Evolutionary conservation across 2,329 filamentous ascomycete genomes (phyloP).

Genomic region (Dactylonectria estremocensis): DNA sequence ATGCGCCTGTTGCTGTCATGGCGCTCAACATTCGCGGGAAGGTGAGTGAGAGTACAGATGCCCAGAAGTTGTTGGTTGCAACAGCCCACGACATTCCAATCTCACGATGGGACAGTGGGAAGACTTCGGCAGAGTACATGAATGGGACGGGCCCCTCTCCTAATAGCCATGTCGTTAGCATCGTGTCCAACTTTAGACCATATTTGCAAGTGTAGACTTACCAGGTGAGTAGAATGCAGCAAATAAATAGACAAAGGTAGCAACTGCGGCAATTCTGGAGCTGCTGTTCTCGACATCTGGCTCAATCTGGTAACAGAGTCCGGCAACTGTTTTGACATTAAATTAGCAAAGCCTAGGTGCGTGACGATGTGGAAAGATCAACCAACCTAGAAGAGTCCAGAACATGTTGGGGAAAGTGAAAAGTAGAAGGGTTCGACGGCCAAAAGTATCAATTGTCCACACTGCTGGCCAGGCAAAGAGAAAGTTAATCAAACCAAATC

Average conservation of each 20-base stretch:
- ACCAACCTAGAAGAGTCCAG: constrained; percentile 65
- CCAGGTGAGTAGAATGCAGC: constrained; percentile 75
- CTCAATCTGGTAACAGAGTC: constrained; percentile 54
- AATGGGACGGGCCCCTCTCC: constrained; percentile 71
- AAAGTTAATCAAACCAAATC: constrained; percentile 71
- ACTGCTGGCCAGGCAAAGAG: constrained; percentile 75
- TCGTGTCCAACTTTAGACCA: not conserved
- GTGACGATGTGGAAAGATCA: constrained; percentile 1
- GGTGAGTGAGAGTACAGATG: constrained; percentile 61
- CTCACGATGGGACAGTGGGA: constrained; percentile 72
- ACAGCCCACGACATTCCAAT: constrained; percentile 74
- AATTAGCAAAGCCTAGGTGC: constrained; percentile 4
- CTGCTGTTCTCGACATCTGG: constrained; percentile 51
- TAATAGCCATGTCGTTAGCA: not conserved
- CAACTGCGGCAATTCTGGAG: constrained; percentile 67
- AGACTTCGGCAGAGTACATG: constrained; percentile 72
- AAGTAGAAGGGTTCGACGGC: constrained; percentile 71
- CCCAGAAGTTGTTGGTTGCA: constrained; percentile 70
- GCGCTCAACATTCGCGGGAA: constrained; percentile 61
- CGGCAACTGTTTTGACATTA: constrained; percentile 44
- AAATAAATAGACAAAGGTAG: constrained; percentile 75
- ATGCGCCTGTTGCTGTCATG: constrained; percentile 52
- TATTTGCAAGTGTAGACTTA: constrained; percentile 9
- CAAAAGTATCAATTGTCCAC: constrained; percentile 76
- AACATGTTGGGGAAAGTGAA: constrained; percentile 78